These are phyloP conservation scores for Sonneratia caseolaris DNA, from an alignment of 345 rosid genomes.

Conservation along the genomic window DNA sequence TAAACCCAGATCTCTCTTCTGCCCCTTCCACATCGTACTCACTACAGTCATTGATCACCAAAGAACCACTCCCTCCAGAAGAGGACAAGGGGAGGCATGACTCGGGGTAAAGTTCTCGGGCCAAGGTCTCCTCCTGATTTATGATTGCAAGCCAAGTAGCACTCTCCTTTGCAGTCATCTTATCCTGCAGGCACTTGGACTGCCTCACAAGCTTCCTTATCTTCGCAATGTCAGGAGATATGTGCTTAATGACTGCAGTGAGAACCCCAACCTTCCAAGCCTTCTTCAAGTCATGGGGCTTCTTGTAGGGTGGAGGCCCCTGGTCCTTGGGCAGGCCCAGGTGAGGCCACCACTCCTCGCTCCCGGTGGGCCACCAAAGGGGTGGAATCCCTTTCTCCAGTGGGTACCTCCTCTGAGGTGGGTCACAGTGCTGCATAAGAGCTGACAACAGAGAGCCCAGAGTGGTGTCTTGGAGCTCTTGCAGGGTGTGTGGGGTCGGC, in stretches of 20 bases:
- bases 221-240: not conserved
- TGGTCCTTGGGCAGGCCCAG: slow-evolving; percentile 2
- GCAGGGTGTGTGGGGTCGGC: not conserved
- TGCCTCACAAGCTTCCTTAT: slow-evolving; percentile 1
- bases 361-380: slow-evolving; percentile 3
- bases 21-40: slow-evolving; percentile 77
- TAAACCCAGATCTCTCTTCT: slow-evolving; percentile 49
- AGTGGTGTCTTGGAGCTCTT: slow-evolving; percentile 4
- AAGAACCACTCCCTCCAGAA: slow-evolving; percentile 37
- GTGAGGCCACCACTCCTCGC: slow-evolving; percentile 3
- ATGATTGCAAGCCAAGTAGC: slow-evolving; percentile 2
- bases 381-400: slow-evolving; percentile 1
- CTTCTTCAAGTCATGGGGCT: not conserved
- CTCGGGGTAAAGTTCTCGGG: slow-evolving; percentile 35
- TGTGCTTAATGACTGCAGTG: slow-evolving; percentile 3
- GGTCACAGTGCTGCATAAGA: slow-evolving; percentile 6
- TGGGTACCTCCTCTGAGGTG: slow-evolving; percentile 1
- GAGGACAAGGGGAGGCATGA: slow-evolving; percentile 44
- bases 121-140: not conserved
- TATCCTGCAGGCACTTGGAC: slow-evolving; percentile 7
- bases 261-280: slow-evolving; percentile 3
- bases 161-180: slow-evolving; percentile 6
- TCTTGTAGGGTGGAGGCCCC: slow-evolving; percentile 3
- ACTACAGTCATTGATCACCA: slow-evolving; percentile 41
- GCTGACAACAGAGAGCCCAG: not conserved